These are phyloP conservation scores for Fusarium sp. DNA, from an alignment of 2,329 filamentous ascomycete genomes.

Conservation along the genomic window DNA sequence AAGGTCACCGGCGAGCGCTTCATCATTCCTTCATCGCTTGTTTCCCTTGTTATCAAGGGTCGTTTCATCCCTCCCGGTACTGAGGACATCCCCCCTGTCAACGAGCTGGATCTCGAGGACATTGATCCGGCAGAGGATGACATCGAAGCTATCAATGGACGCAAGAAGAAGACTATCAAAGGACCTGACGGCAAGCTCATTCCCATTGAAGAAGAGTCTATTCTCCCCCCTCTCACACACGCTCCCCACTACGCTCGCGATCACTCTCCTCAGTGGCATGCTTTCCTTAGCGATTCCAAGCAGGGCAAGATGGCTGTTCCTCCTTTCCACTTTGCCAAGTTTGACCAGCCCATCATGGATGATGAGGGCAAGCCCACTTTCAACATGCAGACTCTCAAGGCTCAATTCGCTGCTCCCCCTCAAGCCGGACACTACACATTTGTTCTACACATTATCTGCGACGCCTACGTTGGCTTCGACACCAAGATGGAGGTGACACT, in stretches of 20 bases:
- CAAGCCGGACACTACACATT: constrained; percentile 95
- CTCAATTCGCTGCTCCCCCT: constrained; percentile 94
- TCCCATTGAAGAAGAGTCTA: constrained; percentile 70
- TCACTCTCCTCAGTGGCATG: constrained; percentile 90
- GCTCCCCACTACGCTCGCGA: constrained; percentile 93
- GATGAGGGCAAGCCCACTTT: constrained; percentile 88
- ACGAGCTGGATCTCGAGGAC: constrained; percentile 87
- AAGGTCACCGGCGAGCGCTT: constrained; percentile 96
- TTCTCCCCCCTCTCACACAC: constrained; percentile 87
- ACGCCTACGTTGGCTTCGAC: constrained; percentile 95
- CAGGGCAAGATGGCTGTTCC: constrained; percentile 97
- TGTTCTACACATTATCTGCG: constrained; percentile 91
- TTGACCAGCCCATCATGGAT: constrained; percentile 89
- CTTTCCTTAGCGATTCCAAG: constrained; percentile 94
- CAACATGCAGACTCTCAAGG: constrained; percentile 95
- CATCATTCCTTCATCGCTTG: constrained; percentile 91
- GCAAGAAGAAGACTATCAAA: constrained; percentile 77
- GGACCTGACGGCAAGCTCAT: constrained; percentile 69
- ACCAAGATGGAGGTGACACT: constrained; percentile 91
- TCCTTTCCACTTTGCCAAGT: constrained; percentile 93
- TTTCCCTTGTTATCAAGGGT: constrained; percentile 94
- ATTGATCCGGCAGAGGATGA: constrained; percentile 94
- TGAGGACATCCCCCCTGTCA: constrained; percentile 78
- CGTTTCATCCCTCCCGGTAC: constrained; percentile 92
- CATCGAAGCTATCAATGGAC: constrained; percentile 84